Base-by-base conservation (phyloP, 805 yeast species). In the Cyberlindnera bimundalis region DNA sequence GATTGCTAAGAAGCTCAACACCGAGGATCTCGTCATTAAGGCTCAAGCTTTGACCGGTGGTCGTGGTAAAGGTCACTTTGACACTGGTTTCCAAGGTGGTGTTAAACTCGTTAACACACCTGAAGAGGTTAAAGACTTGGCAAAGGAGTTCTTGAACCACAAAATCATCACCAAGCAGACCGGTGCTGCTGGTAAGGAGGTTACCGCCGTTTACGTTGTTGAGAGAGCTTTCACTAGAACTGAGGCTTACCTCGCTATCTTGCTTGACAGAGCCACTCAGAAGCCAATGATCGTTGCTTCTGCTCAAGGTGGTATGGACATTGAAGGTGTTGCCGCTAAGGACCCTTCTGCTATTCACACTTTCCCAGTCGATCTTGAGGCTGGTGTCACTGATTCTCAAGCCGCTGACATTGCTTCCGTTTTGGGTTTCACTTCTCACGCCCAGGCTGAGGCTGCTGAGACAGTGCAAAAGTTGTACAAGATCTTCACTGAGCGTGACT, bases 11-110 rank as follows among this genome's bases (percentile, higher is more conserved):
- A 68, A 72, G 43, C 75, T 93, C 60, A 75, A 76, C 55, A 75
- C 85, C 52, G 80, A 81, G 59, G 95, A 85, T 58, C 73, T 93
- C 67, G 99, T 93, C 50, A 76, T 93, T 66, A 93, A 93, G 74
- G 99, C 99, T 47, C 99, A 93, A 73, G 97, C 96, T 35, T 77
- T 93, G 60, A 90, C 99, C 45, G 99, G 99, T 71, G 99, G 99
- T 62, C 83, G 99, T 71, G 99, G 99, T 70, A 93, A 93, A 69
- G 99, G 99, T 50, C 90, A 87, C 68, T 90, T 93, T 53, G 96
- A 90, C 70, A 81, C 81, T 58, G 99, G 99, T 39, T 79, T 87
- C 64, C 81, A 91, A 71, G 96, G 97, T 37, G 99, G 99, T 74
- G 96, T 93, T 59, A 84, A 88, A 71, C 75, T 93, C 68, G 86